Evolutionary conservation across 225 moss, liverwort and hornwort species (phyloP).

Genomic region (Physcomitrium patens): DNA sequence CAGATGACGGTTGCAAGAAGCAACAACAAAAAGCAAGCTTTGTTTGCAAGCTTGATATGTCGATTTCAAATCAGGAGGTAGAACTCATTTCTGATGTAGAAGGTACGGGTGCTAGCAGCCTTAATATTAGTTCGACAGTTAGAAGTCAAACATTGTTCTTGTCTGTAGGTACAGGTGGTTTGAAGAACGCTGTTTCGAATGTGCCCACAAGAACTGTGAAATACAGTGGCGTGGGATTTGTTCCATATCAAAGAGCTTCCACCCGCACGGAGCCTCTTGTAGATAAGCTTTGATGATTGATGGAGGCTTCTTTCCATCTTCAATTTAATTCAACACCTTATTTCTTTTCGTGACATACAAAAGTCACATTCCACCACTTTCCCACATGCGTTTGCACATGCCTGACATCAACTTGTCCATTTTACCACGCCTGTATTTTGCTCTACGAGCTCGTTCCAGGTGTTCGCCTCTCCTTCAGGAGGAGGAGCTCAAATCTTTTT

Average conservation of each 20-base stretch:
- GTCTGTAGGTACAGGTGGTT: slow-evolving; percentile 35
- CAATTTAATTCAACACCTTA: slow-evolving; percentile 39
- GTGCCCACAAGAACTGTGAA: slow-evolving; percentile 50
- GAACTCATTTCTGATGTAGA: slow-evolving; percentile 33
- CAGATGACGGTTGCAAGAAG: slow-evolving; percentile 33
- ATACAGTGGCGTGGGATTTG: slow-evolving; percentile 70
- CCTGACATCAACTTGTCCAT: neutral
- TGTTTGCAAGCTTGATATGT: slow-evolving; percentile 52
- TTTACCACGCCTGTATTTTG: no score
- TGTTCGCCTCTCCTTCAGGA: no score
- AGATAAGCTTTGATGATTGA: slow-evolving; percentile 55
- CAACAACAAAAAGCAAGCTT: slow-evolving; percentile 36
- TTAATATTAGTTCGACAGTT: slow-evolving; percentile 31
- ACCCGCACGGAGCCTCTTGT: slow-evolving; percentile 37
- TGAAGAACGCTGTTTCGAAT: slow-evolving; percentile 39
- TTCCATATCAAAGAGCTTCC: slow-evolving; percentile 62
- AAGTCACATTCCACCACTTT: slow-evolving; percentile 43
- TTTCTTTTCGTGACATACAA: slow-evolving; percentile 39
- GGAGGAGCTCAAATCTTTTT: no score
- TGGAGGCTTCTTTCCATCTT: slow-evolving; percentile 51
- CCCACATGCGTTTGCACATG: neutral
- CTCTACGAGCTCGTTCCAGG: no score
- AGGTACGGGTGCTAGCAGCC: slow-evolving; percentile 20
- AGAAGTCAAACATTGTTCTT: slow-evolving; percentile 33
- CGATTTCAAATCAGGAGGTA: slow-evolving; percentile 6